Evolutionary conservation across 257 asterid species (phyloP).

Genomic region (Pogostemon cablin): DNA sequence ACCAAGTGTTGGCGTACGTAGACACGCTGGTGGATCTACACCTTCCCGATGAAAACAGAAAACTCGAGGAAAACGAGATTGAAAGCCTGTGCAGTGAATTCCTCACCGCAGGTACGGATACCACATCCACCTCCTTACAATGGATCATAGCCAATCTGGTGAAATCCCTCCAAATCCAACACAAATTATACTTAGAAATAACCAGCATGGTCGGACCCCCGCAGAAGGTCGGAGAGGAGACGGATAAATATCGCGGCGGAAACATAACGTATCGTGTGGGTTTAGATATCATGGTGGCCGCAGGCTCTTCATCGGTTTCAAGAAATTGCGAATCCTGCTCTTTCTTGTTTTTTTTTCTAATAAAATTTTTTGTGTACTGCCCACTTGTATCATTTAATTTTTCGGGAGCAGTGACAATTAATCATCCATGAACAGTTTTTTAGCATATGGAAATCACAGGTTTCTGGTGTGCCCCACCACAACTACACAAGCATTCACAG

Average conservation of each 20-base stretch:
- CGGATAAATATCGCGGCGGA: conserved; percentile 42
- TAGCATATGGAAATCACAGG: conserved; percentile 35
- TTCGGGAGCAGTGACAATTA: neutral
- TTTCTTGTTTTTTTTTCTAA: neutral
- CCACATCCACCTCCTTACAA: conserved; percentile 64
- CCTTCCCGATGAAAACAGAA: conserved; percentile 56
- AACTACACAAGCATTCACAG: conserved; percentile 29
- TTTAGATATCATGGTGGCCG: too few relatives aligned
- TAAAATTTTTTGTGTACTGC: neutral
- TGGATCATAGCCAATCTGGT: conserved; percentile 79
- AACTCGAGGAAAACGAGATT: conserved; percentile 50
- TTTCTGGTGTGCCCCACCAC: conserved; percentile 27
- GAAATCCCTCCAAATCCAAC: conserved; percentile 52
- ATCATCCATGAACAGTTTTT: conserved; percentile 32
- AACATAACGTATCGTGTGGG: too few relatives aligned
- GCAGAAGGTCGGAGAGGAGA: neutral
- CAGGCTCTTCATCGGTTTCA: neutral
- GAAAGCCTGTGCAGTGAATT: conserved; percentile 64
- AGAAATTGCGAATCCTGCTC: neutral
- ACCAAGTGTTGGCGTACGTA: conserved; percentile 44
- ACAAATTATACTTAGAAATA: conserved; percentile 53
- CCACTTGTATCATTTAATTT: neutral
- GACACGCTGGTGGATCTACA: conserved; percentile 55
- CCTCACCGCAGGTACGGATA: conserved; percentile 62
- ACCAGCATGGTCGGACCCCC: conserved; percentile 35